These are phyloP conservation scores for Trichoderma endophyticum DNA, from an alignment of 2,329 filamentous ascomycete genomes.

Conservation along the genomic window DNA sequence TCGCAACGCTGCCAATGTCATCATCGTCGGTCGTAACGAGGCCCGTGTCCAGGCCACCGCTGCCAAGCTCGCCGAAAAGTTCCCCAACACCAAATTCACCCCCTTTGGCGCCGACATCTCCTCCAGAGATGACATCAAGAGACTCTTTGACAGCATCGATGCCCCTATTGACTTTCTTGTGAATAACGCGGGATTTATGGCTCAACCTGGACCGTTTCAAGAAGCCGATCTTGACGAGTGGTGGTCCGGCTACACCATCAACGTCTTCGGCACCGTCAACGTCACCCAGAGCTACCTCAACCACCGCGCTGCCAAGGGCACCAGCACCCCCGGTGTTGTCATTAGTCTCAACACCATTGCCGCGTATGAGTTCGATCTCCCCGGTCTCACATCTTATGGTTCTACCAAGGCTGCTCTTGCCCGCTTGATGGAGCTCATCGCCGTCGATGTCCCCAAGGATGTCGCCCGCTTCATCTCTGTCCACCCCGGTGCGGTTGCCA, in stretches of 20 bases:
- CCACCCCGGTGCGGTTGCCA: neutral
- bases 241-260: neutral
- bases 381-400: neutral
- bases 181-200: neutral
- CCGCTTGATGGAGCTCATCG: neutral
- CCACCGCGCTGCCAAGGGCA: neutral
- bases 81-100: neutral
- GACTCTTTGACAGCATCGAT: neutral
- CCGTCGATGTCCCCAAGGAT: neutral
- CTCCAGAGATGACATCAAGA: neutral
- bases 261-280: neutral
- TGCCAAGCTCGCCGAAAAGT: neutral
- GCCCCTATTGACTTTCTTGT: neutral
- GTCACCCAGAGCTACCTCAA: neutral
- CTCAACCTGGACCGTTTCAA: neutral
- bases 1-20: neutral
- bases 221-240: neutral
- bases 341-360: neutral
- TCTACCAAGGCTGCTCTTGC: constrained; percentile 1
- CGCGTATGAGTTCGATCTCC: neutral
- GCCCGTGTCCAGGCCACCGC: neutral
- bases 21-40: neutral
- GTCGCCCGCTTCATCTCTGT: neutral
- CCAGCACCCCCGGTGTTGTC: neutral
- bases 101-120: neutral